Evolutionary conservation across 305 asterid species (phyloP).

Genomic region (Stenogyne calaminthoides): DNA sequence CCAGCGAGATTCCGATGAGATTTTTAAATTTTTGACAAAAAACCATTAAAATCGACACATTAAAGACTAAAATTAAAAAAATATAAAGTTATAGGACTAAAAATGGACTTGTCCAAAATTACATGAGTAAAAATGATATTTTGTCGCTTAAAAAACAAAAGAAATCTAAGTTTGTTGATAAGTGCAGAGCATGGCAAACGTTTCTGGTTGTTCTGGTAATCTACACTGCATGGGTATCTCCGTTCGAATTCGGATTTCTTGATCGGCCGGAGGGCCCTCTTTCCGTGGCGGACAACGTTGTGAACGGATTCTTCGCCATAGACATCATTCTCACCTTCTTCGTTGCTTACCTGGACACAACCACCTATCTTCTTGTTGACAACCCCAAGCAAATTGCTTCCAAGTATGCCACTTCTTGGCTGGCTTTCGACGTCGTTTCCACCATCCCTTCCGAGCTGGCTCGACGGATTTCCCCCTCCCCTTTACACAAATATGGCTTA

Average conservation of each 20-base stretch:
- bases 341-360: slow-evolving; percentile 55
- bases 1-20: too few species aligned
- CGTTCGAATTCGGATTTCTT: slow-evolving; percentile 60
- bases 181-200: slow-evolving; percentile 51
- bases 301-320: slow-evolving; percentile 60
- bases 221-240: slow-evolving; percentile 65
- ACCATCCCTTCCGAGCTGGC: slow-evolving; percentile 62
- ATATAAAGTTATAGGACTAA: too few species aligned
- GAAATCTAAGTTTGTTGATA: too few species aligned
- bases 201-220: slow-evolving; percentile 50
- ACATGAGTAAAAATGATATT: too few species aligned
- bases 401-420: slow-evolving; percentile 51
- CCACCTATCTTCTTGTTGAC: slow-evolving; percentile 51
- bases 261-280: slow-evolving; percentile 44
- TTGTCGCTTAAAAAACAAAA: too few species aligned
- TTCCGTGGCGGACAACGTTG: slow-evolving; percentile 48
- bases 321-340: slow-evolving; percentile 67
- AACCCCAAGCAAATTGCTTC: slow-evolving; percentile 44
- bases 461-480: slow-evolving; percentile 36
- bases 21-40: too few species aligned
- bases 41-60: too few species aligned
- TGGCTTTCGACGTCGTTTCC: slow-evolving; percentile 52
- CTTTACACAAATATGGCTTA: slow-evolving; percentile 43
- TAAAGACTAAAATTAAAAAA: too few species aligned
- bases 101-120: too few species aligned